phyloP scores from a whole-genome alignment of 352 stramenopile species.

The Pythium aristosporum region DNA sequence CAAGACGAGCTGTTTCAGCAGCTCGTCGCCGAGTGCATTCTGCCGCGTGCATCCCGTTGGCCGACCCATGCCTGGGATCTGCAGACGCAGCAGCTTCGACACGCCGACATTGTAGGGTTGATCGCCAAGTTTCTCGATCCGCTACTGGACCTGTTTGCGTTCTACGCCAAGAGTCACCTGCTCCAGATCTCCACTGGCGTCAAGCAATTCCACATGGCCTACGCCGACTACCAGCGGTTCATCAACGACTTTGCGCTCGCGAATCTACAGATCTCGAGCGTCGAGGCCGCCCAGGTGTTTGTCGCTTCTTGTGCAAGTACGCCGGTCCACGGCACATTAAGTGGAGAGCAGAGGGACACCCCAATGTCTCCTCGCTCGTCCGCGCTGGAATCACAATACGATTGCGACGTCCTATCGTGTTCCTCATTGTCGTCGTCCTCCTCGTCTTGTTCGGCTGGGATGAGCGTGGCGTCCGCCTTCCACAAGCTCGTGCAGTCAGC shows the following conservation, averaged over 20 bases:
- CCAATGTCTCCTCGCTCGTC: slow-evolving; percentile 16
- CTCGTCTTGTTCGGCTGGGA: not conserved
- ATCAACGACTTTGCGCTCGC: slow-evolving; percentile 75
- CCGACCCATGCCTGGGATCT: slow-evolving; percentile 45
- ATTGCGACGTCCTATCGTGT: slow-evolving; percentile 1
- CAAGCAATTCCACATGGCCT: slow-evolving; percentile 74
- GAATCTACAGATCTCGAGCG: slow-evolving; percentile 65
- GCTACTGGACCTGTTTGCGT: slow-evolving; percentile 74
- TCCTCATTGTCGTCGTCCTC: slow-evolving; percentile 17
- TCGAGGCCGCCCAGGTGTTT: slow-evolving; percentile 71
- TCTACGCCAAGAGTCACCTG: slow-evolving; percentile 65
- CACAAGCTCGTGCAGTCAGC: slow-evolving; percentile 40
- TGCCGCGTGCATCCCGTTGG: slow-evolving; percentile 62
- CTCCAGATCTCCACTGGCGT: slow-evolving; percentile 34
- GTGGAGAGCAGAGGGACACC: not conserved
- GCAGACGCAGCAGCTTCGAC: slow-evolving; percentile 47
- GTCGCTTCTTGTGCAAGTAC: slow-evolving; percentile 59
- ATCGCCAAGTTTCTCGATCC: slow-evolving; percentile 66
- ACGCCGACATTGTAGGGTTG: slow-evolving; percentile 54
- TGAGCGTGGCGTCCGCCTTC: slow-evolving; percentile 32
- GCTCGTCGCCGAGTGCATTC: slow-evolving; percentile 57
- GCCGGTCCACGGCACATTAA: slow-evolving; percentile 37
- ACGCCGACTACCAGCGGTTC: slow-evolving; percentile 68
- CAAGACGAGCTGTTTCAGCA: slow-evolving; percentile 57
- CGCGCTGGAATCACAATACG: not conserved